These are phyloP conservation scores for Oryza australiensis DNA, from an alignment of 176 grass and related monocot species.

Conservation along the genomic window DNA sequence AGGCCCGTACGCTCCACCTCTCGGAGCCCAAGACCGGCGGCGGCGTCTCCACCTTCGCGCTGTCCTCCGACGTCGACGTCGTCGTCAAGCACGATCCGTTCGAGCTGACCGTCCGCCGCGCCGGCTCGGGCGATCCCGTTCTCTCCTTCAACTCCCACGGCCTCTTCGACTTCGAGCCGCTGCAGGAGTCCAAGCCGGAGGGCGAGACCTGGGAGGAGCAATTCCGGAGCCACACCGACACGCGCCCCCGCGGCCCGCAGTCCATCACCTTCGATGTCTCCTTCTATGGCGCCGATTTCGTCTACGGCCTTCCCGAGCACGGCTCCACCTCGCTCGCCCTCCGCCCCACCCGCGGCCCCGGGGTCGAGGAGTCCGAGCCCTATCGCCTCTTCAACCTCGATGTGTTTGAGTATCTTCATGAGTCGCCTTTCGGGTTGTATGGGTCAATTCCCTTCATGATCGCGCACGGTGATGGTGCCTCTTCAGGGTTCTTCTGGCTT, in stretches of 20 bases:
- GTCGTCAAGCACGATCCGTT: constrained; percentile 74
- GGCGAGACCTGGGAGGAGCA: constrained; percentile 73
- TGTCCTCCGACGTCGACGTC: constrained; percentile 66
- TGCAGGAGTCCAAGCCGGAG: constrained; percentile 58
- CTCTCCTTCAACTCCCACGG: constrained; percentile 90
- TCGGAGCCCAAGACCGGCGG: constrained; percentile 35
- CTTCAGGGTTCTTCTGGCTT: constrained; percentile 97
- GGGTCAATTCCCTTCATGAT: constrained; percentile 98
- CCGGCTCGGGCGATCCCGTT: constrained; percentile 48
- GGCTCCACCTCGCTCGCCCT: constrained; percentile 73
- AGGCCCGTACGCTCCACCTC: constrained; percentile 60
- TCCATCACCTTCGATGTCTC: constrained; percentile 89
- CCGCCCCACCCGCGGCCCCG: constrained; percentile 71
- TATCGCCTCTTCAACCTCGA: constrained; percentile 96
- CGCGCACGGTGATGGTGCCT: constrained; percentile 49
- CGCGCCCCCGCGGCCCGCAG: constrained; percentile 75
- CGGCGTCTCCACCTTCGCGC: constrained; percentile 61
- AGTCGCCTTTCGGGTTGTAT: constrained; percentile 89
- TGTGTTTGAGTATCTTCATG: constrained; percentile 87
- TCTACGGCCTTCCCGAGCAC: constrained; percentile 94
- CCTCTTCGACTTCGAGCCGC: constrained; percentile 90
- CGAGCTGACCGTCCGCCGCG: constrained; percentile 58
- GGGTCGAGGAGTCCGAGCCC: constrained; percentile 77
- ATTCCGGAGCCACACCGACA: constrained; percentile 91
- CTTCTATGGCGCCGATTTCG: constrained; percentile 82